Evolutionary conservation across 2,329 filamentous ascomycete genomes (phyloP), one percentile per base, ranked within the genome.

Genomic region (Curvularia eragrostidis): DNA sequence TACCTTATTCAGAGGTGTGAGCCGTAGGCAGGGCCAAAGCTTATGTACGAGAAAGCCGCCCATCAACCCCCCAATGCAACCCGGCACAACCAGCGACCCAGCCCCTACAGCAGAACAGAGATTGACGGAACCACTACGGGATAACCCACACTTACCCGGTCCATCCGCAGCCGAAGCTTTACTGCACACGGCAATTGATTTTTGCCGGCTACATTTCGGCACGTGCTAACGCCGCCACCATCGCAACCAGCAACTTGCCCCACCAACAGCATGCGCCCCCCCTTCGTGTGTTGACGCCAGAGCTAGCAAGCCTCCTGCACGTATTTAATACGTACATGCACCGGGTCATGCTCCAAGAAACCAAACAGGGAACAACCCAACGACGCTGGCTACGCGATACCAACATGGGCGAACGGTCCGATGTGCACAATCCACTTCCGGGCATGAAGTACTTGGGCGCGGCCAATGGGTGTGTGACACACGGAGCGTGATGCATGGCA

Each of bases 361-460:
- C 24, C 41, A 32, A 52, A 39, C 53, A 56, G 53, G 53, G 53
- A 52, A 52, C 15, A 56, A 46, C 53, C 53, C 41, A 32, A 46
- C 47, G 50, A 30, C 19, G 5, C 28, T 34, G 38, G 36, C 39
- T 21, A 46, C 41, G 48, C 53, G 53, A 52, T 49, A 49, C 47
- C 47, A 13, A 49, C 47, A 49, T 2, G 23, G 47, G 47, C 9
- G 23, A 43, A 38, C 32, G 23, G 19, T n/a, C 47, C 34, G 21
- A 28, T 38, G 32, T 39, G 34, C 47, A 23, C 47, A 39, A 28
- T 49, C 47, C 34, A 39, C 47, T 39, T 19, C n/a, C 23, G 19
- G 47, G 47, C 23, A 23, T 47, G 21, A 18, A 34, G 23, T n/a
- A 24, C 47, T 19, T 26, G 32, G 23, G 4, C 23, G 21, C 26